Base-by-base conservation (phyloP, 805 yeast species). In the Candida parachauliodes region DNA sequence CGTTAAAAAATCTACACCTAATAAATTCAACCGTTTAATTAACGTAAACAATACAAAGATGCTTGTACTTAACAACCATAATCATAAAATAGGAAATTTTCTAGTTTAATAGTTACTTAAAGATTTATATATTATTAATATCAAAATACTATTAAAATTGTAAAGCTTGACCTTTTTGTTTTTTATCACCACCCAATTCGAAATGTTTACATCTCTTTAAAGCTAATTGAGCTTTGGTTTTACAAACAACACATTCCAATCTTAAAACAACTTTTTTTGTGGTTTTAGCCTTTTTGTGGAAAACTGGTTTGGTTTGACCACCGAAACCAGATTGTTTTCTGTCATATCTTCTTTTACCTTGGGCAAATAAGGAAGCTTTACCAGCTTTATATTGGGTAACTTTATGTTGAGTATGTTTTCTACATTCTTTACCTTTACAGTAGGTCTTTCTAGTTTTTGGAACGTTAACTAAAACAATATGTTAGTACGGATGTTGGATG, bases 311-410 rank as follows among this genome's bases (percentile, higher is more conserved):
- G 77, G 98, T 93, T 81, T 93, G 99, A 87, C 99, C 99, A 87
- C 99, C 99, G 79, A 81, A 93, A 88, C 98, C 98, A 65, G 85
- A 71, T 81, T 93, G 98, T 78, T 93, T 93, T 79, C 99, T 96
- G 91, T 93, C 98, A 81, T 93, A 93, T 82, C 99, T 89, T 83
- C 99, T 88, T 91, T 94, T 93, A 84, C 99, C 99, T 80, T 93
- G 98, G 61, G 98, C 96, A 70, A 81, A 88, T 65, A 89, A 83
- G 54, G 98, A 91, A 72, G 98, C 98, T 81, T 93, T 93, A 79
- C 99, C 98, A 71, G 98, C 96, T 77, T 93, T 93, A 94, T 93
- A 93, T 81, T 93, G 99, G 75, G 99, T 91, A 69, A 93, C 98
- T 83, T 91, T 93, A 95, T 93, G 98, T 78, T 88, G 97, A 67